Base-by-base conservation (phyloP, 2,329 filamentous ascomycete species). In the Aspergillus tanneri region DNA sequence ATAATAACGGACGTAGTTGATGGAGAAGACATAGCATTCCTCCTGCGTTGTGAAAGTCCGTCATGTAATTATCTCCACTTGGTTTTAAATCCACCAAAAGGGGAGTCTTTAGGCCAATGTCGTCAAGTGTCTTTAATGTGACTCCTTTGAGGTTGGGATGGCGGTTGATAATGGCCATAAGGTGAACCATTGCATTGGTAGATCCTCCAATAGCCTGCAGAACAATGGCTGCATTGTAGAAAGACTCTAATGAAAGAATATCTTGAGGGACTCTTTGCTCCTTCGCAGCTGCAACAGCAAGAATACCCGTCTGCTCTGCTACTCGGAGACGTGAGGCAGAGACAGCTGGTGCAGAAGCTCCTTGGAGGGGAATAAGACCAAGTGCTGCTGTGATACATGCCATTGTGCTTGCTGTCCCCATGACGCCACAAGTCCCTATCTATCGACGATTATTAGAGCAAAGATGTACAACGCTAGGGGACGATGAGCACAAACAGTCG, bases 321-420 rank as follows among this genome's bases (percentile, higher is more conserved):
- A 80, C 72, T 22, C 78, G 63, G 7, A 80, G 60, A 37, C 77
- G 66, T 1, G 75, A 70, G 5, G 77, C 76, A 3, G 76, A 80
- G 0, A 81, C 77, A 3, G 78, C 78, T 18, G 78, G 75, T 2
- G 78, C 77, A 22, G 76, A 74, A 3, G 78, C 78, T 18, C 77
- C 77, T 39, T 71, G 66, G 3, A 79, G 64, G 2, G 77, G 75
- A 70, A 80, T 80, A 61, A 81, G 63, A 3, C 78, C 78, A 3
- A 81, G 64, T 0, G 72, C 78, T 25, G 72, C 77, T 4, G 72
- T 74, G 11, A 81, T 63, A 53, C 78, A 81, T 5, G 77, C 78
- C 75, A 81, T 81, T 1, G 78, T 81, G 46, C 76, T 79, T 2
- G 78, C 78, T 10, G 78, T 81, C 9, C 77, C 78, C 78, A 80